Base-by-base conservation (phyloP, 176 grass and related monocot genomes). In the Hsuehochloa calcarea region DNA sequence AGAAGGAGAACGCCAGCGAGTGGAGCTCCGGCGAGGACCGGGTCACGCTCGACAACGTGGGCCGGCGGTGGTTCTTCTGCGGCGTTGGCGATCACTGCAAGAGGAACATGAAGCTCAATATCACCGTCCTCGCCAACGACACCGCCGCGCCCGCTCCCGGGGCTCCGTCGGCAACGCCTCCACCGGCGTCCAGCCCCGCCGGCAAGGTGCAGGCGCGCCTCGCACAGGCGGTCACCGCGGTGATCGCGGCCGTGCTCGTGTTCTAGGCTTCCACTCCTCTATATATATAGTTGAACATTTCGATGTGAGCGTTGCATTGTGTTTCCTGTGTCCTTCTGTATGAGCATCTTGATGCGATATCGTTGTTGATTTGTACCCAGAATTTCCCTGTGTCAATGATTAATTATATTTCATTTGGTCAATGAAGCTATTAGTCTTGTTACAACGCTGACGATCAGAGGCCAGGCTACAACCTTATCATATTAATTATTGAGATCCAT, bases 61-160 rank as follows among this genome's bases (percentile, higher is more conserved):
- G 89, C 4, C 65, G 62, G 5, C 43, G 54, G 19, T 91, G 92
- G 92, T 94, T 84, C 76, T n/a, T 89, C 3, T 94, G 92, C 58
- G 31, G 45, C 40, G 77, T 83, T 62, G 56, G 27, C 20, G 3
- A 29, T 52, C 92, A 93, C 79, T 91, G 89, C 68, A 0, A 25
- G 20, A 80, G 15, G 1, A 55, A 71, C 27, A 87, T 90, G 88
- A 90, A 90, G 77, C 58, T 92, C 38, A 84, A 60, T 55, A 63
- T 93, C 85, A 45, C 20, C 20, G 65, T 92, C 71, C 37, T 88
- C 20, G 47, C 50, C 52, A 8, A 9, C n/a, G 6, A 25, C 3
- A n/a, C n/a, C n/a, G 15, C 46, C 3, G 22, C 66, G 1, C 10
- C 25, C 0, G 56, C 45, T 14, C 71, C 64, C 37, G 68, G 4